phyloP scores from a whole-genome alignment of 352 stramenopile genomes.

The Stramenopiles sp. region DNA sequence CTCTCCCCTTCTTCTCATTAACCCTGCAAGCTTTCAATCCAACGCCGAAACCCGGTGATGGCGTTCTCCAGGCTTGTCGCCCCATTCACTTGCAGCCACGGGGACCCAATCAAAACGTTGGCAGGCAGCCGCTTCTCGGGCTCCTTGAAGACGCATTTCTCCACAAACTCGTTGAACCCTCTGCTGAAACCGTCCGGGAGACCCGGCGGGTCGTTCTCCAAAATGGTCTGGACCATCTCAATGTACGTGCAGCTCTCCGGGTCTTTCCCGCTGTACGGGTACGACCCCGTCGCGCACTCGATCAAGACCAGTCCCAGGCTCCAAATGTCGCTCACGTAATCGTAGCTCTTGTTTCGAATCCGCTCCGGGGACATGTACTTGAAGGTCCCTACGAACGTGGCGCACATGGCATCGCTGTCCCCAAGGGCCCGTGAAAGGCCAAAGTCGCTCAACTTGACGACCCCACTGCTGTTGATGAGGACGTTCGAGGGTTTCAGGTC shows the following conservation, averaged over 20 bases:
- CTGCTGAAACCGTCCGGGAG: constrained; percentile 32
- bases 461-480: constrained; percentile 52
- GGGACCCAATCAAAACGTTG: constrained; percentile 31
- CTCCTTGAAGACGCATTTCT: constrained; percentile 42
- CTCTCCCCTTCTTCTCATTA: too few species aligned
- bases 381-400: constrained; percentile 22
- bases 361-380: constrained; percentile 25
- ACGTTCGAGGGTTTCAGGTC: constrained; percentile 84
- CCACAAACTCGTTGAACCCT: constrained; percentile 39
- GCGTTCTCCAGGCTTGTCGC: too few species aligned
- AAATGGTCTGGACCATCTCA: constrained; percentile 46
- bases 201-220: constrained; percentile 35
- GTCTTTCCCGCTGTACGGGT: constrained; percentile 30
- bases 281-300: constrained; percentile 36
- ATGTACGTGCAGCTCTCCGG: constrained; percentile 32
- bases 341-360: constrained; percentile 40
- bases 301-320: constrained; percentile 46
- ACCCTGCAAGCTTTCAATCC: too few species aligned
- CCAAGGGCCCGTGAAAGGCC: not conserved
- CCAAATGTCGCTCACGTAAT: constrained; percentile 49
- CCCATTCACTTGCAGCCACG: constrained; percentile 37
- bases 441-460: not conserved
- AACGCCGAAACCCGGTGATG: too few species aligned
- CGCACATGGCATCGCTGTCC: not conserved
- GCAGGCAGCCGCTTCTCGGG: constrained; percentile 36